Evolutionary conservation across 1,284 basidiomycete species (phyloP).

Genomic region (Ganoderma lucidum): DNA sequence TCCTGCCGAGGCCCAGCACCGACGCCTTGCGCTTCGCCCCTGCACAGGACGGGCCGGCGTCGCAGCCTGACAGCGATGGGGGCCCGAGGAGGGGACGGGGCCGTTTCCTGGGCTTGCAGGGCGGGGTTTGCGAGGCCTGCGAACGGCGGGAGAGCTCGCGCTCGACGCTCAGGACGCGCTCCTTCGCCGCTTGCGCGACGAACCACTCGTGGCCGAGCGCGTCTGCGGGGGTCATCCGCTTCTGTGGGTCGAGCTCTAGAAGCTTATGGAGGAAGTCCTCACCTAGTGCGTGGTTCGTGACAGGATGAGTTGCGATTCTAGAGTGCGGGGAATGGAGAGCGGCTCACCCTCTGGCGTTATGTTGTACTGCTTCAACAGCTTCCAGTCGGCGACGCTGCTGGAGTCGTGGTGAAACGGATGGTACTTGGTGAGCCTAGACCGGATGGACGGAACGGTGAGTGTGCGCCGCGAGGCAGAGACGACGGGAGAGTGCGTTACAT

Average conservation of each 20-base stretch:
- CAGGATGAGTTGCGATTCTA: neutral
- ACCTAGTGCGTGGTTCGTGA: slow-evolving; percentile 9
- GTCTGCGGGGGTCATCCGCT: slow-evolving; percentile 63
- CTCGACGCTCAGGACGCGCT: neutral
- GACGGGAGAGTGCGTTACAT: slow-evolving; percentile 59
- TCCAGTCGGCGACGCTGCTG: slow-evolving; percentile 3
- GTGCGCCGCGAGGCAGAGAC: neutral
- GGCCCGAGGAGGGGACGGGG: neutral
- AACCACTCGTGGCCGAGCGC: slow-evolving; percentile 78
- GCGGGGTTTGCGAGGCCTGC: neutral
- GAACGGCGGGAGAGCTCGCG: slow-evolving; percentile 3
- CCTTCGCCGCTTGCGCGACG: neutral
- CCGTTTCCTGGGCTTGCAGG: neutral
- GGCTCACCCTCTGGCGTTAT: slow-evolving; percentile 1
- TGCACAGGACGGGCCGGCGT: neutral
- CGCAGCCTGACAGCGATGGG: neutral
- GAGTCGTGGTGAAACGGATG: neutral
- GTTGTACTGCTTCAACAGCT: neutral
- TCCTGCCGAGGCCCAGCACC: neutral
- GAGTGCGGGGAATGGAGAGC: neutral
- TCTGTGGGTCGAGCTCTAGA: slow-evolving; percentile 57
- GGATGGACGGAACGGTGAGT: neutral
- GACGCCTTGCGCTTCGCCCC: slow-evolving; percentile 7
- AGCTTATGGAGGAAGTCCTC: slow-evolving; percentile 57
- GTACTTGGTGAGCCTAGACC: neutral